Base-by-base conservation (phyloP, 768 basidiomycete genomes). In the Tephrocybe rancida region DNA sequence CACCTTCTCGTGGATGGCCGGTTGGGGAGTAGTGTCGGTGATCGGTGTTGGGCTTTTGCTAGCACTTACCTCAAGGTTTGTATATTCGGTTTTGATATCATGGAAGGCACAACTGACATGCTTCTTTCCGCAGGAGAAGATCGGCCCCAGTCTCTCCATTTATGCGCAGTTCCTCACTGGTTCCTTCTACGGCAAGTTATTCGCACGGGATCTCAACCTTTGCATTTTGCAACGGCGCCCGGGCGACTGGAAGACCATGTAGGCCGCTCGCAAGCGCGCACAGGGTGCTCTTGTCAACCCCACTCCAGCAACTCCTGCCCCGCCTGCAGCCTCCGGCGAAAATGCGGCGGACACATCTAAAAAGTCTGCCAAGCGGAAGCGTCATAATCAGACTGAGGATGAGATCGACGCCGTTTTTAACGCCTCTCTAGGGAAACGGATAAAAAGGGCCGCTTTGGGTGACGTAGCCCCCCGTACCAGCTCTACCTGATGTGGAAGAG, bases 11-110 rank as follows among this genome's bases (percentile, higher is more conserved):
- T 90, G 5, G 90, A 95, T 65, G 93, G 98, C 66, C 85, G 89
- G 41, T 84, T 97, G 57, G 97, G 97, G 41, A 92, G 91, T 62
- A 80, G 93, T 43, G 86, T 98, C 0, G 91, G 83, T 4, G 96
- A 95, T 63, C 85, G 88, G n/a, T 91, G 89, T 59, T 98, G 94
- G 93, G 84, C 80, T 1, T 85, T 82, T 56, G 87, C 90, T n/a
- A 96, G 98, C 71, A 87, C 92, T 1, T 98, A 90, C 70, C 80
- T 97, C 59, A 95, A 90, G 76, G 94, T 95, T 56, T 21, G 77
- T 64, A 18, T 27, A 21, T 8, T 3, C 18, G 6, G 19, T n/a
- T 27, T 21, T 19, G 43, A 25, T 43, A 3, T 22, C 19, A 24
- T 42, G 4, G 3, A 24, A 43, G 22, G 21, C 5, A 13, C 13